phyloP scores from a whole-genome alignment of 768 basidiomycete species.

The Xanthoconium stramineum region DNA sequence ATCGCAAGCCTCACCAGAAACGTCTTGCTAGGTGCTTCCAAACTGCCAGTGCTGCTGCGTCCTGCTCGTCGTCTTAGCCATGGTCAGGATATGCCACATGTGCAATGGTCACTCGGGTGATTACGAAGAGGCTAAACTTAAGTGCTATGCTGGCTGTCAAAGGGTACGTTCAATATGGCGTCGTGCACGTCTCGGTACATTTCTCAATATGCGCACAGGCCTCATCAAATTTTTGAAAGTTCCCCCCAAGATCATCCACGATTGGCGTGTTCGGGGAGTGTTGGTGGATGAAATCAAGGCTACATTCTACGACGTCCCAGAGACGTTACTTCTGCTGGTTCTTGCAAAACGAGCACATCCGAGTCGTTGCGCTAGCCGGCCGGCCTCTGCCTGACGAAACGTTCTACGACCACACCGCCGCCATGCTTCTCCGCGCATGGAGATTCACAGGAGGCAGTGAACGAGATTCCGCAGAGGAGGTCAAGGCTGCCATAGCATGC shows the following conservation, averaged over 20 bases:
- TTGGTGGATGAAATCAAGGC: constrained; percentile 2
- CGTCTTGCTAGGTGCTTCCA: too few relatives aligned
- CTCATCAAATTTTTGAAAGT: background rate
- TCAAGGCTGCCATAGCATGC: background rate
- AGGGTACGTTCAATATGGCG: background rate
- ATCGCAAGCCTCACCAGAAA: too few relatives aligned
- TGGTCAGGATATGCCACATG: background rate
- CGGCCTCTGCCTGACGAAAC: background rate
- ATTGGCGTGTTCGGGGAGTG: constrained; percentile 1
- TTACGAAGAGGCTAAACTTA: background rate
- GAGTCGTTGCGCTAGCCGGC: background rate
- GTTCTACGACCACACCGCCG: background rate
- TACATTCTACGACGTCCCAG: background rate
- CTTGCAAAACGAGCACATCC: constrained; percentile 3
- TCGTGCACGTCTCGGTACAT: too few relatives aligned
- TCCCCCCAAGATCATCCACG: background rate
- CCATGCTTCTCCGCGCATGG: background rate
- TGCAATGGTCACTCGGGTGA: background rate
- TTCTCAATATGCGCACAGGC: background rate
- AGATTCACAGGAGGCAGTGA: constrained; percentile 4
- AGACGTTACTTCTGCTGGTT: constrained; percentile 2
- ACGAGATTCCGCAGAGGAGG: background rate
- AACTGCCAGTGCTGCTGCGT: background rate
- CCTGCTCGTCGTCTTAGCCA: background rate
- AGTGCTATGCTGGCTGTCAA: constrained; percentile 1